These are phyloP conservation scores for Cercospora sp. DNA, from an alignment of 2,329 filamentous ascomycete species.

Conservation along the genomic window DNA sequence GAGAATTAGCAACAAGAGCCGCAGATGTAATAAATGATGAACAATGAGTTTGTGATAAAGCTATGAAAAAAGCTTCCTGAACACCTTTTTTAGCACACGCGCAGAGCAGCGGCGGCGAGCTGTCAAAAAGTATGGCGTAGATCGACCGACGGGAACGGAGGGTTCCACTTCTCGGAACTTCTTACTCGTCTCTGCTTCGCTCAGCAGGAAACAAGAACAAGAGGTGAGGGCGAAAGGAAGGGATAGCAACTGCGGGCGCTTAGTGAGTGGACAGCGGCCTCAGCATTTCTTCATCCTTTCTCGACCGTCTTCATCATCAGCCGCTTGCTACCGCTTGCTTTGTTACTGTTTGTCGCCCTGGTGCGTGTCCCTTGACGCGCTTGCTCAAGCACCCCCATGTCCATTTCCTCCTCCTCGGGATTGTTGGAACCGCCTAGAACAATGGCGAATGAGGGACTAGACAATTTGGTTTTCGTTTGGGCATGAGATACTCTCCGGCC, in stretches of 20 bases:
- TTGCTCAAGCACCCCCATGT: not conserved
- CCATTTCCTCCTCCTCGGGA: not conserved
- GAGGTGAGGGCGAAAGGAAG: not conserved
- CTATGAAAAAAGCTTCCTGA: not conserved
- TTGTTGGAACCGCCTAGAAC: not conserved
- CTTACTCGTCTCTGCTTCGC: not conserved
- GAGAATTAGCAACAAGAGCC: not conserved
- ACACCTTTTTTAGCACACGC: not conserved
- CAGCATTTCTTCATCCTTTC: not conserved
- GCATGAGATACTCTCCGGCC: not conserved
- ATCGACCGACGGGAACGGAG: constrained; percentile 2
- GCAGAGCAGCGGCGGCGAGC: not conserved
- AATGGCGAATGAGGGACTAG: not conserved
- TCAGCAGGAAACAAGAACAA: not conserved
- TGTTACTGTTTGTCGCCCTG: constrained; percentile 5
- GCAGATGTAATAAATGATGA: not conserved
- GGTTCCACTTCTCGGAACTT: not conserved
- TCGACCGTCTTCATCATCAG: not conserved
- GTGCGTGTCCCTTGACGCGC: constrained; percentile 1
- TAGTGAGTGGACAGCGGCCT: not conserved
- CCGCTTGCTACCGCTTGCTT: not conserved
- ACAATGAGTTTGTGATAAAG: not conserved
- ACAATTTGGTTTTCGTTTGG: not conserved
- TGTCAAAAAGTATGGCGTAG: constrained; percentile 2
- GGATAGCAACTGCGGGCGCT: constrained; percentile 1